Base-by-base conservation (phyloP, 257 asterid genomes). In the Solanum piurae region DNA sequence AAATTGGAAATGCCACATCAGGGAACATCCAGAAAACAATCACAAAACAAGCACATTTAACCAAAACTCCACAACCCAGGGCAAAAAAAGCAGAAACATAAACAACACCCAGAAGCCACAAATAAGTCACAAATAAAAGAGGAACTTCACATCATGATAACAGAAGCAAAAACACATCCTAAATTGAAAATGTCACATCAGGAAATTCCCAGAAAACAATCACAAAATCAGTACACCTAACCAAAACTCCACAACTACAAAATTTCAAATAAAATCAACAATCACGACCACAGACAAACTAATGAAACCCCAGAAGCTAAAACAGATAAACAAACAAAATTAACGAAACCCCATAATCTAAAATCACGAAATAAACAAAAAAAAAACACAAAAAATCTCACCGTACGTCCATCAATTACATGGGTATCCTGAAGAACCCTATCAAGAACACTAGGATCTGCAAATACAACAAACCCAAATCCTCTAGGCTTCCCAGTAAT, bases 401-500 rank as follows among this genome's bases (percentile, higher is more conserved):
- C 83, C 34, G 58, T 38, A 40, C 34, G 60, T 3, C 84, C 84
- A 77, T 77, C 84, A 42, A 77, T 77, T 40, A 42, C 34, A 77
- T 12, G 84, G 23, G 92, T 91, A 29, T 95, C 58, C 21, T 77
- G 58, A 76, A 73, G 46, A 73, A 33, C 80, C 25, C 80, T 73
- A 73, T 73, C 80, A 73, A 73, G 44, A 33, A 34, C 25, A 62
- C 49, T 73, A 40, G 84, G 58, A 77, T 46, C 84, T 27, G 34
- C 62, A 77, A 42, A 40, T 42, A 77, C 37, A 77, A 77, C 36
- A 77, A 73, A 73, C 13, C 96, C 98, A 86, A 96, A 96, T 12
- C 98, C 98, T 89, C 98, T 89, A 5, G 98, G 98, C 91, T 93
- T 96, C 7, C 96, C 96, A 90, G 98, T 75, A 4, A 94, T 20